A percentile compares a stretch with the other conserved stretches of the same genome.
phyloP scores from a whole-genome alignment of 129 eudicot species.

The Flaveria brownii region DNA sequence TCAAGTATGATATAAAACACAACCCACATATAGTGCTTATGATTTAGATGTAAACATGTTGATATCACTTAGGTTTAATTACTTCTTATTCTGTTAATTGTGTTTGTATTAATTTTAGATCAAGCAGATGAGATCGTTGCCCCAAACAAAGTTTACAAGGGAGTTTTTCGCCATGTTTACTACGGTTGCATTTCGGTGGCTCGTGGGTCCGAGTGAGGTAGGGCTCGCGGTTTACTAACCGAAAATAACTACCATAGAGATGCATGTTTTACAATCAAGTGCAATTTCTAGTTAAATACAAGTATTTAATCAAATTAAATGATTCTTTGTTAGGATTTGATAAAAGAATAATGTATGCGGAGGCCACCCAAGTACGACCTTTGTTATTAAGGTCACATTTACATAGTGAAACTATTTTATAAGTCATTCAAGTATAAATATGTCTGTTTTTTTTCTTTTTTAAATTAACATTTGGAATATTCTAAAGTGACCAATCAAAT shows the following conservation, averaged over 20 bases:
- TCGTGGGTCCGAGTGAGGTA: slow-evolving; percentile 90
- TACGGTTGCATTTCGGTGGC: slow-evolving; percentile 71
- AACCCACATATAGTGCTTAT: not conserved
- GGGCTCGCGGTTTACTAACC: not conserved
- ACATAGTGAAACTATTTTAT: not conserved
- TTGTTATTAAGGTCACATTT: not conserved
- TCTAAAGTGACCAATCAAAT: not conserved
- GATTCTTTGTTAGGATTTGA: no score
- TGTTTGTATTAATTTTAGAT: not conserved
- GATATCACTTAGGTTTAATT: not conserved
- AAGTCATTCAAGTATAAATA: not conserved
- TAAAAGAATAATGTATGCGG: no score
- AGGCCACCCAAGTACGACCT: not conserved
- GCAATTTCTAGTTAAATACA: not conserved
- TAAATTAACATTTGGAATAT: not conserved
- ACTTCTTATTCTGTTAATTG: not conserved
- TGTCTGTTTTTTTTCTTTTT: not conserved
- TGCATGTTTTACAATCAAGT: not conserved
- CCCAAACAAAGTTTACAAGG: slow-evolving; percentile 64
- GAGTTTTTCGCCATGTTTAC: slow-evolving; percentile 72
- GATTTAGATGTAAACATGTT: not conserved
- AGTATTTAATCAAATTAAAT: no score
- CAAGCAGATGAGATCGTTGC: slow-evolving; percentile 64
- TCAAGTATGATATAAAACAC: not conserved
- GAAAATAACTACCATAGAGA: slow-evolving; percentile 3